phyloP scores from a whole-genome alignment of 2,329 filamentous ascomycete species.

The Neophaeococcomyces aloes region DNA sequence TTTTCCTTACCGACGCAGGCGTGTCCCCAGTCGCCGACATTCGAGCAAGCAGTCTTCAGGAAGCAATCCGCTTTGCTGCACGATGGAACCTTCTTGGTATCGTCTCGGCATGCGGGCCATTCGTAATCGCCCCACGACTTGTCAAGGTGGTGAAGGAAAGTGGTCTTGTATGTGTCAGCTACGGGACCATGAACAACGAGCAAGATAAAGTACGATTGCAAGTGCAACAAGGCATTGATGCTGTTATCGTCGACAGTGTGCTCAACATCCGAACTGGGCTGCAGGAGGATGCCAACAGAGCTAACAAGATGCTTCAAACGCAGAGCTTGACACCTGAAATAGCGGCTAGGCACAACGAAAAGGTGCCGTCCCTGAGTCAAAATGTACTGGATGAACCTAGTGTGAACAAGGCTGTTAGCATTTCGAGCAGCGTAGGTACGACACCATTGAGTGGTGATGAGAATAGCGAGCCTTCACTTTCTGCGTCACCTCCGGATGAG shows the following conservation, averaged over 20 bases:
- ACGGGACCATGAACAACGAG: slow-evolving; percentile 85
- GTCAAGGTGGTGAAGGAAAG: slow-evolving; percentile 91
- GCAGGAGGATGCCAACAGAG: slow-evolving; percentile 36
- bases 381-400: background rate
- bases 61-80: slow-evolving; percentile 87
- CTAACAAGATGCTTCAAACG: background rate
- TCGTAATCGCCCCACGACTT: slow-evolving; percentile 78
- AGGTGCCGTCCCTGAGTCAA: background rate
- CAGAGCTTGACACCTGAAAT: background rate
- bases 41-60: slow-evolving; percentile 79
- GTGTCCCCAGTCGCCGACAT: slow-evolving; percentile 75
- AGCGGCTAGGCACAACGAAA: background rate
- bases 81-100: slow-evolving; percentile 92
- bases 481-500: background rate
- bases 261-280: slow-evolving; percentile 85
- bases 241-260: slow-evolving; percentile 93
- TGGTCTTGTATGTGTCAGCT: slow-evolving; percentile 87
- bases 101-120: slow-evolving; percentile 75
- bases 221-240: slow-evolving; percentile 91
- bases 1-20: slow-evolving; percentile 88
- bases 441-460: slow-evolving; percentile 2
- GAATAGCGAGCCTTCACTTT: background rate
- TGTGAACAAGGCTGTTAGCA: background rate
- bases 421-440: slow-evolving; percentile 1
- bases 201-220: slow-evolving; percentile 76